Evolutionary conservation across 225 moss, liverwort and hornwort genomes (phyloP).

Genomic region (Rhytidiadelphus loreus): DNA sequence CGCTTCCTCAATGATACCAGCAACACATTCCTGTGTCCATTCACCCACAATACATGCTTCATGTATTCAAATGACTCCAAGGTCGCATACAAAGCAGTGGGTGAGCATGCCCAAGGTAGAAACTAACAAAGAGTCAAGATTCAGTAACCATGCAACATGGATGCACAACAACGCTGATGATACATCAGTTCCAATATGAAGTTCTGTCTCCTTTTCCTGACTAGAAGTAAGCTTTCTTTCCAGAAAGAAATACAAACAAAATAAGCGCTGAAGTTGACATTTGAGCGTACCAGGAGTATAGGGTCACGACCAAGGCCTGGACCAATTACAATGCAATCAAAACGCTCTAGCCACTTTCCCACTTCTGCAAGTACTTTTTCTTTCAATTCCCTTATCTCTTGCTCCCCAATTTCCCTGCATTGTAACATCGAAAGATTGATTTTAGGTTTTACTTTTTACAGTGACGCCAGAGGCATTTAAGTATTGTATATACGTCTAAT

Average conservation of each 20-base stretch:
- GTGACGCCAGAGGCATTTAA: not conserved
- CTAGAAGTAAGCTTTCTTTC: not conserved
- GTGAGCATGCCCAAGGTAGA: not conserved
- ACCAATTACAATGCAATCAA: constrained; percentile 83
- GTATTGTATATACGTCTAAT: not conserved
- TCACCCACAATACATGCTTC: not conserved
- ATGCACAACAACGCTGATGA: not conserved
- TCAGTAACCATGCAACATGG: not conserved
- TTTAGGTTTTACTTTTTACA: not conserved
- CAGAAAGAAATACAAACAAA: not conserved
- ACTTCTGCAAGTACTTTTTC: constrained; percentile 72
- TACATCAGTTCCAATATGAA: not conserved
- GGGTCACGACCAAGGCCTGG: constrained; percentile 97
- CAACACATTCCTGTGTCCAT: constrained; percentile 61
- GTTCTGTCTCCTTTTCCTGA: not conserved
- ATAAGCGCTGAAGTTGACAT: not conserved
- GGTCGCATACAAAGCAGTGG: not conserved
- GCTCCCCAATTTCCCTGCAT: constrained; percentile 43
- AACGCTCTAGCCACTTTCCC: constrained; percentile 72
- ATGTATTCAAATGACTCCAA: not conserved
- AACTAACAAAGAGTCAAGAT: not conserved
- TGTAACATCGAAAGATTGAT: not conserved
- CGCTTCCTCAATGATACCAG: constrained; percentile 62
- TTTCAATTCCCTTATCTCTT: constrained; percentile 23
- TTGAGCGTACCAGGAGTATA: constrained; percentile 58